Evolutionary conservation across 805 yeast species (phyloP).

Genomic region (Sungouiella thailandica): DNA sequence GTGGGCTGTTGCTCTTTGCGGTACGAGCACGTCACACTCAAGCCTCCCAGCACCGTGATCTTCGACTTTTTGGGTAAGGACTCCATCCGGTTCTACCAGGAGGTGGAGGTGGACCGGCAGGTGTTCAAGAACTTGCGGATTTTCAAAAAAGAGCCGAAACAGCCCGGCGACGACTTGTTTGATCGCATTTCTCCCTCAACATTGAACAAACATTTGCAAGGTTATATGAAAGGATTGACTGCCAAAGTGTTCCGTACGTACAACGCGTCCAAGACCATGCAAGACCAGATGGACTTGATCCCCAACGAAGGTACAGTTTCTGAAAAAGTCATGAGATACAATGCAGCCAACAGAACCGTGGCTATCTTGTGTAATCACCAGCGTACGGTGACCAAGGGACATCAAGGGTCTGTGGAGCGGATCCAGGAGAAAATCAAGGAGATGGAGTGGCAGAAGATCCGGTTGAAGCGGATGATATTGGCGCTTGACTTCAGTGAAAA

Average conservation of each 20-base stretch:
- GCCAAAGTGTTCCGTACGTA: constrained; percentile 98
- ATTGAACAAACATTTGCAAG: constrained; percentile 81
- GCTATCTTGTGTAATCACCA: constrained; percentile 97
- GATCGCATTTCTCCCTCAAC: constrained; percentile 83
- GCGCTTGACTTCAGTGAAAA: constrained; percentile 53
- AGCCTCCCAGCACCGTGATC: constrained; percentile 79
- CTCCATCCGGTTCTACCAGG: constrained; percentile 86
- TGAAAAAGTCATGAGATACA: constrained; percentile 81
- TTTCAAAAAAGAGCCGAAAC: constrained; percentile 85
- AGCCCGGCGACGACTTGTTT: constrained; percentile 87
- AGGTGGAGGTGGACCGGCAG: constrained; percentile 87
- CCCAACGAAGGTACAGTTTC: constrained; percentile 82
- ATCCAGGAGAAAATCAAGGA: constrained; percentile 75
- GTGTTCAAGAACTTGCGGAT: constrained; percentile 84
- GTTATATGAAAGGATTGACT: constrained; percentile 86
- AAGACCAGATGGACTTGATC: constrained; percentile 82
- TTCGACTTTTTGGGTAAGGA: constrained; percentile 96
- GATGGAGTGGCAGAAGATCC: constrained; percentile 76
- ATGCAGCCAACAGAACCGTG: constrained; percentile 93
- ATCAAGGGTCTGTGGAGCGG: constrained; percentile 74
- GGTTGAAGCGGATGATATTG: constrained; percentile 66
- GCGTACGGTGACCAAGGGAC: constrained; percentile 82
- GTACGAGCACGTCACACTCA: constrained; percentile 80
- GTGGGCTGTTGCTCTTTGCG: constrained; percentile 96
- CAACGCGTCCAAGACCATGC: constrained; percentile 96